Conservation (phyloP, 2,329 filamentous ascomycete genomes). For the Dactylellina parvicollis region DNA sequence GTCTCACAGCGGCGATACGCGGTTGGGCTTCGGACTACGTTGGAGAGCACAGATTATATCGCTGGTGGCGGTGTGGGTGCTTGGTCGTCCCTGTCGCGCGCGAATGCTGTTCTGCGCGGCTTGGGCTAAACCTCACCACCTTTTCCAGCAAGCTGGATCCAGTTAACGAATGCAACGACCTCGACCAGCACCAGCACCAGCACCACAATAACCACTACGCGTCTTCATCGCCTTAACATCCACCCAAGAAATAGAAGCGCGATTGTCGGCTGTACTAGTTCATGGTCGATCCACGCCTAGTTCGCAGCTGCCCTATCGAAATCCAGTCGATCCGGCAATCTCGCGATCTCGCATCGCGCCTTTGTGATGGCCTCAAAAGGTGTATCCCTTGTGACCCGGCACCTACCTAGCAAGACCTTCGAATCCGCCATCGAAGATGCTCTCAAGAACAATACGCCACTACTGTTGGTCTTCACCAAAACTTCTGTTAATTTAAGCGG, state of each 20-base stretch:
- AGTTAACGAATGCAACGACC: neutral
- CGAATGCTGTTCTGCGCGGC: neutral
- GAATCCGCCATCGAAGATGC: constrained; percentile 56
- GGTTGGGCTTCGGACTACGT: too few relatives aligned
- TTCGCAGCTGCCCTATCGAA: neutral
- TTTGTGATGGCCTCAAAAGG: constrained; percentile 32
- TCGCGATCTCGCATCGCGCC: neutral
- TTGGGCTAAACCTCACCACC: neutral
- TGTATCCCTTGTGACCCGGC: constrained; percentile 21
- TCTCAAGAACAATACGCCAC: constrained; percentile 78
- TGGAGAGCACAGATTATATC: too few relatives aligned
- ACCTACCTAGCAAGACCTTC: constrained; percentile 42
- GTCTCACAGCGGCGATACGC: too few relatives aligned
- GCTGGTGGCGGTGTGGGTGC: neutral
- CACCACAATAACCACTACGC: too few relatives aligned
- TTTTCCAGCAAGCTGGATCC: neutral
- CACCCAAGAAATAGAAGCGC: too few relatives aligned
- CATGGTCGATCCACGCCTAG: too few relatives aligned
- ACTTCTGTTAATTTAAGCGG: constrained; percentile 47
- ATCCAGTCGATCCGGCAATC: neutral
- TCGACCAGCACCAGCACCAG: too few relatives aligned
- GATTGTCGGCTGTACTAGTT: too few relatives aligned
- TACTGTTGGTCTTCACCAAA: constrained; percentile 73
- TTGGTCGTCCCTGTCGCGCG: neutral
- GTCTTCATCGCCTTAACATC: too few relatives aligned